phyloP scores from a whole-genome alignment of 73 alveolate species.

The Tetrahymena elliotti region DNA sequence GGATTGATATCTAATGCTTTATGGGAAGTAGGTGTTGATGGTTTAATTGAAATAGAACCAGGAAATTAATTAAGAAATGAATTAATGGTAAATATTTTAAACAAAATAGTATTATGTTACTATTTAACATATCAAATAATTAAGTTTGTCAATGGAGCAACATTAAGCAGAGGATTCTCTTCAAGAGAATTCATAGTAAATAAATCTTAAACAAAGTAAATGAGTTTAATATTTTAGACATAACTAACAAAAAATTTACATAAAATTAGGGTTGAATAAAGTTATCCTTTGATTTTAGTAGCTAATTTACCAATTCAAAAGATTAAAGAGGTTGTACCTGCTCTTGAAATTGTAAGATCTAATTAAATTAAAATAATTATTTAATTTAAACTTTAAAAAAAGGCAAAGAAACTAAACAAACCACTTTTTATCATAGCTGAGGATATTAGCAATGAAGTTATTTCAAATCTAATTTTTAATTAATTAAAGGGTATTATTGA shows the following conservation, averaged over 20 bases:
- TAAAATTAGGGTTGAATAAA: conserved; percentile 41
- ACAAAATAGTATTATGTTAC: neutral
- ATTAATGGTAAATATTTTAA: neutral
- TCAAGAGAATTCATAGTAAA: conserved; percentile 39
- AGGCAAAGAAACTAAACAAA: conserved; percentile 39
- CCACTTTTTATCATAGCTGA: conserved; percentile 64
- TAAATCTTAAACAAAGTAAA: neutral
- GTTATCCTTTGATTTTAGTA: conserved; percentile 57
- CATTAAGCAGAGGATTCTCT: conserved; percentile 48
- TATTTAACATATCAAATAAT: neutral
- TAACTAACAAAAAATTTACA: neutral
- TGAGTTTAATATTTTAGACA: neutral
- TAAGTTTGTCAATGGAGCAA: conserved; percentile 39
- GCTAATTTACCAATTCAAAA: conserved; percentile 41
- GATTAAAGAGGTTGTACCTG: conserved; percentile 44
- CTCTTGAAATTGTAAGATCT: conserved; percentile 31
- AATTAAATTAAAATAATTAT: neutral
- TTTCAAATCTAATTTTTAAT: conserved; percentile 58
- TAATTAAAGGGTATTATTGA: conserved; percentile 46
- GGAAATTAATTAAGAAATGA: neutral
- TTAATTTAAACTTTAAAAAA: neutral
- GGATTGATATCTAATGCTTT: conserved; percentile 12
- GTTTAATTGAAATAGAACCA: neutral
- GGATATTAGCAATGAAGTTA: conserved; percentile 65
- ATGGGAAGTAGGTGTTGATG: neutral